Evolutionary conservation across 116 monocot species (phyloP).

Genomic region (Zostera marina): DNA sequence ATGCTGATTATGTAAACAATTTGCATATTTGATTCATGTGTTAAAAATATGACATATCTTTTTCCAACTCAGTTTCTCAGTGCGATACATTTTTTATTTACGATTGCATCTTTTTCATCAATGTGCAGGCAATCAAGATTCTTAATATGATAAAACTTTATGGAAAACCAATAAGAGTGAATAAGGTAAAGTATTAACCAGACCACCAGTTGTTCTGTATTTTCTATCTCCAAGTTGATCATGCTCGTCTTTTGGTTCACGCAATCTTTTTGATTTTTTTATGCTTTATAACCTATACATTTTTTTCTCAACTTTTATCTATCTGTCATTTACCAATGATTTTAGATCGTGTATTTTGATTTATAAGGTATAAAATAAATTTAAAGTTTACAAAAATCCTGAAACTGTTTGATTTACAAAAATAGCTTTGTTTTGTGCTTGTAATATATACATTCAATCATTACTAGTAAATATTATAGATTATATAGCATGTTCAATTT

Average conservation of each 20-base stretch:
- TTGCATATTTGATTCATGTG: background rate
- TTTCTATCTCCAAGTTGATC: background rate
- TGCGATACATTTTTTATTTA: background rate
- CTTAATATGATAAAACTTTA: constrained; percentile 96
- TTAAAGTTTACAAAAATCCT: too few species aligned
- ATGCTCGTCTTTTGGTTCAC: background rate
- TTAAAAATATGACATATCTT: background rate
- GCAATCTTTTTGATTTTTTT: too few species aligned
- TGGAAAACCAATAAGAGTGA: constrained; percentile 90
- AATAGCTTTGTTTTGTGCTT: too few species aligned
- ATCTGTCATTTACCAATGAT: too few species aligned
- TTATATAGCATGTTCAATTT: too few species aligned
- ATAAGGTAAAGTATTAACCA: constrained; percentile 76
- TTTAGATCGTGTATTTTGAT: too few species aligned
- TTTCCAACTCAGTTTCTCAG: background rate
- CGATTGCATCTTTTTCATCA: background rate
- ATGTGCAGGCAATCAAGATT: constrained; percentile 81
- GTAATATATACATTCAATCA: too few species aligned
- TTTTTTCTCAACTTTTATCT: too few species aligned
- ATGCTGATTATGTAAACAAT: constrained; percentile 83
- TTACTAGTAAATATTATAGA: too few species aligned
- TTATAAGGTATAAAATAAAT: too few species aligned
- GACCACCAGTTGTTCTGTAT: background rate
- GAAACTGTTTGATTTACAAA: too few species aligned
- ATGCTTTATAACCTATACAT: too few species aligned